Base-by-base conservation (phyloP, 2,329 filamentous ascomycete species). In the Epicoccum nigrum region DNA sequence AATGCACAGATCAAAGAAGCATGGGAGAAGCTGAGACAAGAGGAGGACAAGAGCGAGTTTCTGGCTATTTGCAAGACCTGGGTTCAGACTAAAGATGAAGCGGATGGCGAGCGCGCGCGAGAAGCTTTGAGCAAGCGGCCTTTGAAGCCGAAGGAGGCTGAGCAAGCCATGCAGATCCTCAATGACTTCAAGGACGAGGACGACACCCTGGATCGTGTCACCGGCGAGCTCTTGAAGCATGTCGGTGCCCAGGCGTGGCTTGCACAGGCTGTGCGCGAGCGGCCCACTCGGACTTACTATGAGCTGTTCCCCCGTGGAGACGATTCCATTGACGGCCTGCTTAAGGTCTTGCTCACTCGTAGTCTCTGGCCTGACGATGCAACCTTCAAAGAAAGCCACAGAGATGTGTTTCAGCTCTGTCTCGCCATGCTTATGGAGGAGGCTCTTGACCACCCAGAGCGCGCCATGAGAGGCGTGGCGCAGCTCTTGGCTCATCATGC, bases 371-470 rank as follows among this genome's bases (percentile, higher is more conserved):
- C 63, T 1, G 67, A 70, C 17, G 70, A 77, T 35, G 65, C 74
- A 52, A 55, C 63, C 40, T 83, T 75, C 75, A 82, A 65, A 21
- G 64, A 68, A 9, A 76, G 75, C 2, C 74, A 79, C 54, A 57
- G 74, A 62, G 86, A 90, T 66, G 79, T 87, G 65, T 87, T 88
- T 48, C 83, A 88, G 65, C 83, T 96, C 50, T 86, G 93, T 61
- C 85, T 97, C 60, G 92, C 92, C 19, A 88, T 89, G 65, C 79
- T 97, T 62, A 95, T 97, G 86, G 90, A 95, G 70, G 91, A 90
- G 35, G 92, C 91, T 45, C 85, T 92, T 64, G 90, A 96, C 49
- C 72, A 83, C 53, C 82, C 84, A 30, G 83, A 83, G 35, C 79
- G 83, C 38, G 81, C 83, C 4, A 79, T 87, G 71, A 83, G 83